Conservation (phyloP, 345 rosid species). For the Aquilaria yunnanensis region DNA sequence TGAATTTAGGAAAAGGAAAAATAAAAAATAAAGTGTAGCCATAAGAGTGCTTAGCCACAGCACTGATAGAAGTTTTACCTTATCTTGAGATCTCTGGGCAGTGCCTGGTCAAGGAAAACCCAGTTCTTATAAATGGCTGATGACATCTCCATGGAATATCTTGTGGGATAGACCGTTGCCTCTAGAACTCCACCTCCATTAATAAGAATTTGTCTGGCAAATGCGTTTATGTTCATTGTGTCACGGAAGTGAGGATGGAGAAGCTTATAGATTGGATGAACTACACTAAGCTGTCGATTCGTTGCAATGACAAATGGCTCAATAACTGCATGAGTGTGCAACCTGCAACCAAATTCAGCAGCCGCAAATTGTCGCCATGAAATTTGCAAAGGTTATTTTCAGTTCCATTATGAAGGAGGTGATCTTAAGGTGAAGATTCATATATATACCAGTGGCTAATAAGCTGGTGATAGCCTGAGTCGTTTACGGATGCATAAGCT, state of each 20-base stretch:
- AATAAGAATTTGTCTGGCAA: conserved; percentile 49
- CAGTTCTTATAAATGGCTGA: conserved; percentile 45
- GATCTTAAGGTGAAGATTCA: neutral
- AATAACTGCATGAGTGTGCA: conserved; percentile 60
- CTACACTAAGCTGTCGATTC: conserved; percentile 65
- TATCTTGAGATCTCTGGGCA: conserved; percentile 69
- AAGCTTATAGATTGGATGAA: conserved; percentile 76
- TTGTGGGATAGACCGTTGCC: conserved; percentile 49
- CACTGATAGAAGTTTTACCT: conserved; percentile 30
- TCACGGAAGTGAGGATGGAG: conserved; percentile 78
- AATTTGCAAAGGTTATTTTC: too few species aligned
- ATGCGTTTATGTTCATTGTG: conserved; percentile 72
- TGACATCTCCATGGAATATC: conserved; percentile 64
- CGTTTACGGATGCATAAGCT: conserved; percentile 81
- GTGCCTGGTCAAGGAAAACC: conserved; percentile 61
- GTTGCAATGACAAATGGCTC: conserved; percentile 78
- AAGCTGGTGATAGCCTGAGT: conserved; percentile 87
- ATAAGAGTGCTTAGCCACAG: too few species aligned
- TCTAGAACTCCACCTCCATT: conserved; percentile 63
- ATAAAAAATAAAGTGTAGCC: too few species aligned
- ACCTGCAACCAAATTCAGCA: conserved; percentile 27
- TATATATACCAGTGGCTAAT: conserved; percentile 81
- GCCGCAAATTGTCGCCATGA: neutral
- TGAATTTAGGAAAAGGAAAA: neutral
- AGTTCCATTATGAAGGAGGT: too few species aligned